Percentiles rank a stretch among this genome's conserved stretches.
Evolutionary conservation across 306 rosid species (phyloP).

Genomic region (peach (Prunus persica)): DNA sequence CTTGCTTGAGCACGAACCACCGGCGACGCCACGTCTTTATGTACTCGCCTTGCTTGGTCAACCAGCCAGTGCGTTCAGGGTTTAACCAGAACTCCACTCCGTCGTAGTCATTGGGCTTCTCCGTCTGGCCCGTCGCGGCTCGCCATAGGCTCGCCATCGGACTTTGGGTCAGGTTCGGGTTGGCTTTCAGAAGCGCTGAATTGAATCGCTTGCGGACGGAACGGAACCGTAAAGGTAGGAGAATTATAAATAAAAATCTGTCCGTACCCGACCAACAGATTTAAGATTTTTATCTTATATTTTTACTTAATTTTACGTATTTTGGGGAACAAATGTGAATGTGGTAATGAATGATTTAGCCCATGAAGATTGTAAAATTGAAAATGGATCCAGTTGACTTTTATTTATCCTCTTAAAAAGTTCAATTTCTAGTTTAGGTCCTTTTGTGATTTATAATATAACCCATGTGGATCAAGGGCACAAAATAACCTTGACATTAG

Average conservation of each 20-base stretch:
- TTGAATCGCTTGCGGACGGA: neutral
- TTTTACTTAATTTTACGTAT: neutral
- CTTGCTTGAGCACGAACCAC: slow-evolving; percentile 40
- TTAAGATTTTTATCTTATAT: neutral
- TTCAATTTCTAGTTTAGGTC: no score
- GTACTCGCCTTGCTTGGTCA: slow-evolving; percentile 39
- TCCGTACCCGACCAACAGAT: neutral
- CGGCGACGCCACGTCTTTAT: slow-evolving; percentile 43
- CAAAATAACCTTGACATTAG: no score
- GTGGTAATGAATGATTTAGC: neutral
- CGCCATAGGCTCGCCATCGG: slow-evolving; percentile 34
- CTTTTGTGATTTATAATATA: no score
- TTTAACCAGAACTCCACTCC: slow-evolving; percentile 36
- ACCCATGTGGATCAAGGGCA: no score
- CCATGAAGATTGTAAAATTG: neutral
- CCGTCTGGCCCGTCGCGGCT: slow-evolving; percentile 28
- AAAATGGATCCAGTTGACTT: neutral
- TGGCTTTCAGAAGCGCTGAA: neutral
- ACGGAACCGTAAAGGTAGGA: neutral
- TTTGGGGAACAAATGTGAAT: neutral
- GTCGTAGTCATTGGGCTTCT: slow-evolving; percentile 18
- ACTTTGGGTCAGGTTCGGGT: neutral
- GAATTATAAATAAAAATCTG: neutral
- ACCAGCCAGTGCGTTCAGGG: slow-evolving; percentile 37
- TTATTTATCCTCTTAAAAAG: neutral